Evolutionary conservation across 164 flowering plant genomes (phyloP), one percentile per base, ranked within the genome.

Genomic region (Malania oleifera): DNA sequence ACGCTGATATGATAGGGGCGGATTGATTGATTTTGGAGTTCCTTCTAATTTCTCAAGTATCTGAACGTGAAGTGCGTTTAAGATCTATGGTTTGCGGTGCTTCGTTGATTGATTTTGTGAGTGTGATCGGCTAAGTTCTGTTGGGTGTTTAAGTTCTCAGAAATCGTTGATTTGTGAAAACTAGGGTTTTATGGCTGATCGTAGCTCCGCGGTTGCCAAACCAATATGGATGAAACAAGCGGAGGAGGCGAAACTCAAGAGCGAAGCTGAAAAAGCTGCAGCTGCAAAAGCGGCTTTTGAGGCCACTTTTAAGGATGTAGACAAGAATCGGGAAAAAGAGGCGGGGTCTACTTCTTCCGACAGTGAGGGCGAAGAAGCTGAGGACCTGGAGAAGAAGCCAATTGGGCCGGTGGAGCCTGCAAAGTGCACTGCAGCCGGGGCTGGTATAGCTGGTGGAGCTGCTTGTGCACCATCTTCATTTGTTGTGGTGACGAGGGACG

Each of bases 231-330:
- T 85, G 90, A 93, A 83, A 65, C 96, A 87, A 60, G 97, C 96
- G 2, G 97, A 93, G 68, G 97, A 90, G 67, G 99, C 99, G 3
- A 93, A 90, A 66, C 60, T 90, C 40, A 93, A 90, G 74, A 86
- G 83, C 47, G 97, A 88, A 60, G 96, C 97, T 1, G 99, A 93
- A 67, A 93, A 86, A 67, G 75, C 71, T 6, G 99, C 99, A 0
- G 96, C 97, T 0, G 99, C 99, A 0, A 95, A 91, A 67, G 99
- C 99, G 5, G 99, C 99, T 2, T 95, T 95, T 31, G 99, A 95
- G 25, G 99, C 99, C 37, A 95, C 99, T 1, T 95, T 95, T 79
- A 91, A 82, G 66, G 86, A 69, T 6, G 77, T 80, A 1, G 86
- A 79, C n/a, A 77, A 69, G 31, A 71, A 26, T 7, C 52, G 52